Conservation (phyloP, 108 stramenopile species). For the Nitzschia sp. region DNA sequence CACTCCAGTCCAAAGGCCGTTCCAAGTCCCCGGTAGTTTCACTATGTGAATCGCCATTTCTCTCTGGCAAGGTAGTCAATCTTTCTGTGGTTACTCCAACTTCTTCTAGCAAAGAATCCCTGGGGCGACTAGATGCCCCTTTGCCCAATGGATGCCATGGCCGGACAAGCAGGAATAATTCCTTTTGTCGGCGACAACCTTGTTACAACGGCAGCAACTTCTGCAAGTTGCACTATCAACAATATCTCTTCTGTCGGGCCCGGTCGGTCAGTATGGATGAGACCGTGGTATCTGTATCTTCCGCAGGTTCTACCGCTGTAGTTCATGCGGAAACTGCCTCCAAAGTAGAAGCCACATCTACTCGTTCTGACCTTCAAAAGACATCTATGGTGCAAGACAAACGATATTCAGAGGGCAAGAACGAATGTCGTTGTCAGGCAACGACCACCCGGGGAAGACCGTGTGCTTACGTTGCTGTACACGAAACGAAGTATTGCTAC, state of each 20-base stretch:
- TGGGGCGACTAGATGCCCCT: no score
- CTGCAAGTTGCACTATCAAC: constrained; percentile 46
- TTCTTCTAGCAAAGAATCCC: no score
- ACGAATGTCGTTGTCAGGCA: constrained; percentile 26
- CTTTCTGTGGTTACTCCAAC: no score
- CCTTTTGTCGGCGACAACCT: constrained; percentile 36
- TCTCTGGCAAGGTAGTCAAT: no score
- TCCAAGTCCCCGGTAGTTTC: no score
- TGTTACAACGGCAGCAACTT: constrained; percentile 45
- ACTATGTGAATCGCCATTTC: no score
- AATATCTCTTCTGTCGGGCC: background rate
- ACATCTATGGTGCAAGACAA: constrained; percentile 28
- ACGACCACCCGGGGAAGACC: constrained; percentile 47
- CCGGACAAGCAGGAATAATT: constrained; percentile 31
- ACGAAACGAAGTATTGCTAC: constrained; percentile 42
- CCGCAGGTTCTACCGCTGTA: background rate
- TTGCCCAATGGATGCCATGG: constrained; percentile 42
- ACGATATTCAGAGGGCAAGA: constrained; percentile 14
- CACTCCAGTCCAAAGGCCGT: no score
- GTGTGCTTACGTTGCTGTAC: constrained; percentile 49
- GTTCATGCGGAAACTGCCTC: background rate
- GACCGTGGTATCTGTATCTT: background rate
- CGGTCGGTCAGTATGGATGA: background rate
- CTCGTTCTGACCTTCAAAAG: background rate
- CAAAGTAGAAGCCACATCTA: background rate